Conservation (phyloP, 495 filamentous ascomycete genomes). For the Penicillium crystallinum region DNA sequence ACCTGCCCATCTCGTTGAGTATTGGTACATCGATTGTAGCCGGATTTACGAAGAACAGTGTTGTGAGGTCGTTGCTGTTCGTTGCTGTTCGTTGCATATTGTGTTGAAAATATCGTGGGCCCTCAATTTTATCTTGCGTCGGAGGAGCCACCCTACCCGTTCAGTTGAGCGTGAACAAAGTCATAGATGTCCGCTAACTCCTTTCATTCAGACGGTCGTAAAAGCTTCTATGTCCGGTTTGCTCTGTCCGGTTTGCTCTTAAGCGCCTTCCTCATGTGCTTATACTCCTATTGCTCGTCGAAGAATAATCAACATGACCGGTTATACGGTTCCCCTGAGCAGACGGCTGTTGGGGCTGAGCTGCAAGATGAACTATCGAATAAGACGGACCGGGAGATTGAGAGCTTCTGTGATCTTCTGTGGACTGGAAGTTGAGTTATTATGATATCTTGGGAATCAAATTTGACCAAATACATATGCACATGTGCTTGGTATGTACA, state of each 20-base stretch:
- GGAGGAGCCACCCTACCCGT: constrained; percentile 32
- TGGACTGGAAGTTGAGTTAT: neutral
- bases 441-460: too few relatives aligned
- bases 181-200: neutral
- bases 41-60: constrained; percentile 31
- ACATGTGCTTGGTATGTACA: too few relatives aligned
- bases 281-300: constrained; percentile 25
- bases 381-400: constrained; percentile 33
- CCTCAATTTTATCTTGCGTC: constrained; percentile 31
- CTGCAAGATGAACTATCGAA: constrained; percentile 29
- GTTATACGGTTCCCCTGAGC: constrained; percentile 19
- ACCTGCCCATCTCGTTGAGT: constrained; percentile 51
- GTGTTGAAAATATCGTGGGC: constrained; percentile 47
- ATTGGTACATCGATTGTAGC: constrained; percentile 57
- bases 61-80: constrained; percentile 19
- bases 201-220: constrained; percentile 27
- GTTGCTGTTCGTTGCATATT: constrained; percentile 40
- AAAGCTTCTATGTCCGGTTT: constrained; percentile 30
- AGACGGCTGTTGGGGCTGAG: constrained; percentile 21
- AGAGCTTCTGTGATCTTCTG: constrained; percentile 31
- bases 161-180: constrained; percentile 3
- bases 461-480: too few relatives aligned
- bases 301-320: constrained; percentile 28
- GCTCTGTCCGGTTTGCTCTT: constrained; percentile 24
- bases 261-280: constrained; percentile 23